A percentile compares a stretch with the other conserved stretches of the same genome.
phyloP scores from a whole-genome alignment of 2,329 filamentous ascomycete species.

The Zopfia rhizophila region DNA sequence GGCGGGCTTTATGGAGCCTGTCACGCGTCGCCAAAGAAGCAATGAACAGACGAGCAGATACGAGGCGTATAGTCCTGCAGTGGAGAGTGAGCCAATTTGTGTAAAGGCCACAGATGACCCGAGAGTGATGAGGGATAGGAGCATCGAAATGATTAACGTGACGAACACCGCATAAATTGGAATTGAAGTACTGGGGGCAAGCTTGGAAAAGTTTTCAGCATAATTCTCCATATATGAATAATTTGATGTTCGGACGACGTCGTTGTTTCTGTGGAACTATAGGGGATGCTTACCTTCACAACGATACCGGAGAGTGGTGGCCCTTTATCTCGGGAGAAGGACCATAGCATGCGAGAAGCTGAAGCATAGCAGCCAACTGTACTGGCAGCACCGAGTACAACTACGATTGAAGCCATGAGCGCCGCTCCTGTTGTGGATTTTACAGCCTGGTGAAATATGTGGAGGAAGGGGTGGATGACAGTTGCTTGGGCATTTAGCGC shows the following conservation, averaged over 20 bases:
- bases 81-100: conserved; percentile 9
- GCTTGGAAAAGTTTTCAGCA: too few species aligned
- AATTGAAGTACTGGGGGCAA: too few species aligned
- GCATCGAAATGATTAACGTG: conserved; percentile 6
- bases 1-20: conserved; percentile 3
- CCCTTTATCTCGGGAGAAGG: conserved; percentile 10
- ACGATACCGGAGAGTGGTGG: too few species aligned
- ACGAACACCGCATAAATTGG: too few species aligned
- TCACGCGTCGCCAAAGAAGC: conserved; percentile 17
- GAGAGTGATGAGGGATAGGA: conserved; percentile 18
- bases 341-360: conserved; percentile 9
- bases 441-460: conserved; percentile 6
- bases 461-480: conserved; percentile 6
- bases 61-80: conserved; percentile 14
- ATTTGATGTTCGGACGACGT: too few species aligned
- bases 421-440: conserved; percentile 1
- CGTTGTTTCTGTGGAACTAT: too few species aligned
- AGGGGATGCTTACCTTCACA: too few species aligned
- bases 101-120: conserved; percentile 17
- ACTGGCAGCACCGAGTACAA: neutral
- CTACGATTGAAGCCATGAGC: conserved; percentile 3
- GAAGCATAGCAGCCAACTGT: conserved; percentile 2
- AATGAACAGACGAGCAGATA: conserved; percentile 17
- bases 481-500: conserved; percentile 6
- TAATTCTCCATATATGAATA: too few species aligned